Conservation (phyloP, 768 basidiomycete genomes). For the Tulasnella sp. region DNA sequence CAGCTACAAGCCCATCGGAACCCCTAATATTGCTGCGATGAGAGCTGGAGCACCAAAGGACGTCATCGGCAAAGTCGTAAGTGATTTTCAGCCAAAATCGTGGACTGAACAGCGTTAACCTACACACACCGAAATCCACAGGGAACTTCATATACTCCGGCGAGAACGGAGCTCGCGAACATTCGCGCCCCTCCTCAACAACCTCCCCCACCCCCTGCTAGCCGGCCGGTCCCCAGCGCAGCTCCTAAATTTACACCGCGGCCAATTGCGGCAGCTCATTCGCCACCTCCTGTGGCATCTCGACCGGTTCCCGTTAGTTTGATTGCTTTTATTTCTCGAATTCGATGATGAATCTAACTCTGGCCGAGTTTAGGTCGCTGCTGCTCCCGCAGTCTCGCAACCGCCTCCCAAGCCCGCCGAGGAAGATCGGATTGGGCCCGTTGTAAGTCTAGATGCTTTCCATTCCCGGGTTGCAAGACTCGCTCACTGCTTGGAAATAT, state of each 20-base stretch:
- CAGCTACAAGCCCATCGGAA: constrained; percentile 70
- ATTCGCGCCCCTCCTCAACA: constrained; percentile 40
- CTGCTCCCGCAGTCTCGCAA: constrained; percentile 45
- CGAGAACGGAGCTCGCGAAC: constrained; percentile 33
- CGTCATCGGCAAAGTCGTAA: constrained; percentile 29
- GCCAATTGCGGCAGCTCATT: constrained; percentile 37
- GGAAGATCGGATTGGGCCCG: constrained; percentile 79
- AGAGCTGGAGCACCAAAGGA: constrained; percentile 31
- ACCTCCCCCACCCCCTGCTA: constrained; percentile 39
- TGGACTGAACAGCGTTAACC: neutral
- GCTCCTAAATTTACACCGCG: constrained; percentile 38
- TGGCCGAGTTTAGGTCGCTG: neutral
- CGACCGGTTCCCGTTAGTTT: constrained; percentile 29
- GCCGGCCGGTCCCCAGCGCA: constrained; percentile 44
- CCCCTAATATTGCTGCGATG: constrained; percentile 53
- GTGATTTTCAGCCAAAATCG: neutral
- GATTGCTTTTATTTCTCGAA: neutral
- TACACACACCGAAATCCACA: constrained; percentile 23
- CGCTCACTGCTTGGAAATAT: neutral
- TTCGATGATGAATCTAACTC: neutral
- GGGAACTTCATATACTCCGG: constrained; percentile 34
- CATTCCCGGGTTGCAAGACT: neutral
- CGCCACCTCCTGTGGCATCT: constrained; percentile 28
- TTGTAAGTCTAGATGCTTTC: constrained; percentile 39
- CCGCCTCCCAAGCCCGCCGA: constrained; percentile 55